Conservation (phyloP, 2,329 filamentous ascomycete genomes). For the Fusarium hainanense region DNA sequence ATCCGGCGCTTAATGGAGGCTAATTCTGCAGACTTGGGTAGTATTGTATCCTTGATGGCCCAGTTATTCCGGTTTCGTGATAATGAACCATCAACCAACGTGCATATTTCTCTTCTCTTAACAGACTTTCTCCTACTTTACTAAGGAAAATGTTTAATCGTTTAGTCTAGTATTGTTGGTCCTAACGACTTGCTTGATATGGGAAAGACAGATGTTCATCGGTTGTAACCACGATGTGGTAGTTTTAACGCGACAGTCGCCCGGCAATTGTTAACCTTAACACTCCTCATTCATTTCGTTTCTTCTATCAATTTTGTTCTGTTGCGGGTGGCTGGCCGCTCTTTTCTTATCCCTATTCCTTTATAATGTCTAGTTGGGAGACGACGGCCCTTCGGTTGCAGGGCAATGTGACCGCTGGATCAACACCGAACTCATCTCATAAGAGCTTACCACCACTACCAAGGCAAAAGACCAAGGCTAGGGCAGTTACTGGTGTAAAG, state of each 20-base stretch:
- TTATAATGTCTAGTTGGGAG: constrained; percentile 38
- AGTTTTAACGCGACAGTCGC: constrained; percentile 8
- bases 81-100: constrained; percentile 29
- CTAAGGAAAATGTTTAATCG: constrained; percentile 12
- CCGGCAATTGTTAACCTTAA: neutral
- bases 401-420: neutral
- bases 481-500: neutral
- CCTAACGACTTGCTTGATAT: neutral
- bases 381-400: constrained; percentile 13
- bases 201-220: constrained; percentile 7
- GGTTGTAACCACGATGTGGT: neutral
- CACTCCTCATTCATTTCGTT: neutral
- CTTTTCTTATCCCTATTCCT: neutral
- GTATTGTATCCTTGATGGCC: constrained; percentile 17
- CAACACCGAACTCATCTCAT: constrained; percentile 1
- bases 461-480: neutral
- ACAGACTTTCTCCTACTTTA: constrained; percentile 24
- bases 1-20: constrained; percentile 25
- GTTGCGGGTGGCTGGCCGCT: constrained; percentile 20
- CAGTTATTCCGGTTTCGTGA: constrained; percentile 38
- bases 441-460: constrained; percentile 17
- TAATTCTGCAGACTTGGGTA: constrained; percentile 3
- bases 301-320: neutral
- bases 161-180: constrained; percentile 16
- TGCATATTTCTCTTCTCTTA: constrained; percentile 31